Base-by-base conservation (phyloP, 305 asterid species). In the Rubia peregrina region DNA sequence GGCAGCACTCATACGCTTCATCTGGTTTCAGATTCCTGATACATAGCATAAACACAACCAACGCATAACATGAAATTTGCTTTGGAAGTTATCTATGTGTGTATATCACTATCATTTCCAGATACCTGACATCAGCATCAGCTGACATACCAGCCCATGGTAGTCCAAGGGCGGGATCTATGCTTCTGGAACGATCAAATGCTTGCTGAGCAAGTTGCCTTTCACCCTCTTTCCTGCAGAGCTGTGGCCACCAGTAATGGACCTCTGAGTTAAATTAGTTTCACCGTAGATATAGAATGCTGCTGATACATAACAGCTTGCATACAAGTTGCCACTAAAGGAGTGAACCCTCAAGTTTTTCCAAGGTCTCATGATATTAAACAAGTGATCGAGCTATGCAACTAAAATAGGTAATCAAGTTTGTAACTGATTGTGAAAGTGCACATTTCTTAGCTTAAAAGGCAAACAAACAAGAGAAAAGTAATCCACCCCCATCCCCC, bases 81-180 rank as follows among this genome's bases (percentile, higher is more conserved):
- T 40, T 64, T 17, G 13, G 17, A 51, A 6, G 59, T n/a, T 21
- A 51, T 51, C 59, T 17, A 17, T 7, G 30, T 44, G 65, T 61
- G 22, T 22, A 40, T 44, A 24, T 38, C 42, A 61, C 61, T 71
- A 67, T 71, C 61, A 72, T 76, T 41, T 49, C 22, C 68, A 77
- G 62, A 60, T 85, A 91, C 96, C 98, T 88, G 65, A 82, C 75
- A 71, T 68, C 85, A 51, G 91, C 92, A 91, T 94, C 98, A 70
- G 98, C 98, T 42, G 99, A 85, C 98, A 94, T 91, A 83, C 99
- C 98, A 69, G 98, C 97, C 98, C 99, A 94, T 24, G 99, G 96
- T 78, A 94, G 78, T 70, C 96, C 89, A 80, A 94, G 97, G 60
- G 96, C 85, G 70, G 98, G 99, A 81, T 94, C 98, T 79, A 94